Evolutionary conservation across 345 rosid species (phyloP).

Genomic region (Streptanthus diversifolius): DNA sequence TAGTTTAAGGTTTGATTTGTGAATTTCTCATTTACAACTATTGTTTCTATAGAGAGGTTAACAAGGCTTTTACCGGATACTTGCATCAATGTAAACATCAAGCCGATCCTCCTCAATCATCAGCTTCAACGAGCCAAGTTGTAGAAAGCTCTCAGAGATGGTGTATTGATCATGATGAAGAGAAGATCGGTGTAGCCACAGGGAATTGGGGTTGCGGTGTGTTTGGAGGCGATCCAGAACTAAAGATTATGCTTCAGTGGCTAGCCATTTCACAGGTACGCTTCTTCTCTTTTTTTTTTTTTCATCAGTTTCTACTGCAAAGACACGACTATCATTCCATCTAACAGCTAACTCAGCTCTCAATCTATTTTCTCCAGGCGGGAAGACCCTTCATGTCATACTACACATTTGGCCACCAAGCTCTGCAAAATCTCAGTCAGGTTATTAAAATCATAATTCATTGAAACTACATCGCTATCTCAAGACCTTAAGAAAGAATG

Average conservation of each 20-base stretch:
- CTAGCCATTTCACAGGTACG: conserved; percentile 30
- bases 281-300: not conserved
- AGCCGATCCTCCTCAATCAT: not conserved
- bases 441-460: not conserved
- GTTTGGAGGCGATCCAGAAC: conserved; percentile 88
- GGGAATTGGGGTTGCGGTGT: conserved; percentile 99
- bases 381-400: not conserved
- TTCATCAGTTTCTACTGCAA: not conserved
- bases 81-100: conserved; percentile 47
- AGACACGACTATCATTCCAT: not conserved
- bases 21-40: not conserved
- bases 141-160: conserved; percentile 1
- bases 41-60: conserved; percentile 56
- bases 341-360: not conserved
- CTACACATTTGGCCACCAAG: conserved; percentile 23
- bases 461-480: not conserved
- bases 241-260: conserved; percentile 43
- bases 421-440: conserved; percentile 19
- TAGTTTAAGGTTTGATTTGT: not conserved
- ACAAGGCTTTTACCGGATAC: conserved; percentile 85
- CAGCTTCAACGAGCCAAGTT: not conserved
- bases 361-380: not conserved
- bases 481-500: not conserved
- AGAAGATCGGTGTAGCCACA: conserved; percentile 54
- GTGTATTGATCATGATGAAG: conserved; percentile 11